Conservation (phyloP, 306 rosid genomes). For the Vicia sativa region DNA sequence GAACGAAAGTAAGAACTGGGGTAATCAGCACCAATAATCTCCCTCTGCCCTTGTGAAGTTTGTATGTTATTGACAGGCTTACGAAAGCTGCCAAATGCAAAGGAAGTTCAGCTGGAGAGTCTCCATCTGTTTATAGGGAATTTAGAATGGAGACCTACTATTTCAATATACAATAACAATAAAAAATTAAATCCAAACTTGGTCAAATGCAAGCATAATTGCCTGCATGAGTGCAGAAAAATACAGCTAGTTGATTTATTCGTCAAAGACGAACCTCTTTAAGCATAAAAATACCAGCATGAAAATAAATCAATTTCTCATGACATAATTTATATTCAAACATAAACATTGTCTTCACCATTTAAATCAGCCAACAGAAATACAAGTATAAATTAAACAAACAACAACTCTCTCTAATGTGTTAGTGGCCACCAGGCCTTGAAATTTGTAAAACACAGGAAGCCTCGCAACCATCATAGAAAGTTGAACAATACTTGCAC, state of each 20-base stretch:
- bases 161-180: constrained; percentile 17
- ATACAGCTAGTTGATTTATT: constrained; percentile 15
- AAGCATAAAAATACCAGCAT: no score
- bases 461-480: no score
- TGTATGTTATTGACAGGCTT: constrained; percentile 84
- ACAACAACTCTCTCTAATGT: no score
- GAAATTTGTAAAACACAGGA: no score
- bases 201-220: constrained; percentile 14
- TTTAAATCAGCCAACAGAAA: no score
- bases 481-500: no score
- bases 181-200: neutral
- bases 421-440: no score
- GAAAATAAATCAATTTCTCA: no score
- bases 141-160: constrained; percentile 14
- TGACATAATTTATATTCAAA: no score
- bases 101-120: constrained; percentile 77
- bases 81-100: constrained; percentile 90
- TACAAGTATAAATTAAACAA: no score
- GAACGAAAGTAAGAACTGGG: constrained; percentile 70
- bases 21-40: constrained; percentile 64
- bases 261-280: constrained; percentile 8
- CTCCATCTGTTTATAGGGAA: constrained; percentile 66
- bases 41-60: constrained; percentile 71
- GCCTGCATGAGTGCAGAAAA: constrained; percentile 15
- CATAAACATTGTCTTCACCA: no score